These are phyloP conservation scores for Metarhizium album DNA, from an alignment of 2,329 filamentous ascomycete genomes.

Conservation along the genomic window DNA sequence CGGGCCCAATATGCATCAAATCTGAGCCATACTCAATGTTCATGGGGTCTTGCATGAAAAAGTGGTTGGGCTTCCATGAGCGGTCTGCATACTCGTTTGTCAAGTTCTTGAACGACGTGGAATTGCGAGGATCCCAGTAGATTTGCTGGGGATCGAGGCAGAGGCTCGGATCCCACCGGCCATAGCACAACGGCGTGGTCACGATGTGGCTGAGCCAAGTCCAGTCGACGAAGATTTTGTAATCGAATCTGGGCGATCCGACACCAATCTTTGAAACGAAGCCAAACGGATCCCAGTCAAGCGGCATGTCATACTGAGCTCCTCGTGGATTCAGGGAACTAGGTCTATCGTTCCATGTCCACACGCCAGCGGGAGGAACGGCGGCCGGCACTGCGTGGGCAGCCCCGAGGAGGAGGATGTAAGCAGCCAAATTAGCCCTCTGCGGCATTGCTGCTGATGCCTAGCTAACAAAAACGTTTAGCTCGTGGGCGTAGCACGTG, in stretches of 20 bases:
- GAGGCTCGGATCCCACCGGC: slow-evolving; percentile 3
- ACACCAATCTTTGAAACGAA: slow-evolving; percentile 8
- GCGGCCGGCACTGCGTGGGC: slow-evolving; percentile 1
- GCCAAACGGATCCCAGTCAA: slow-evolving; percentile 8
- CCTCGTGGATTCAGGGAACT: neutral
- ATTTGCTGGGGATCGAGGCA: slow-evolving; percentile 8
- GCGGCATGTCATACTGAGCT: slow-evolving; percentile 7
- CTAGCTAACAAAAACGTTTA: neutral
- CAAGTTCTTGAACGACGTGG: slow-evolving; percentile 6
- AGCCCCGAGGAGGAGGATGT: neutral
- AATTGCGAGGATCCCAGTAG: slow-evolving; percentile 9
- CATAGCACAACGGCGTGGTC: slow-evolving; percentile 9
- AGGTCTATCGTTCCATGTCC: neutral
- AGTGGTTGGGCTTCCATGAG: slow-evolving; percentile 12
- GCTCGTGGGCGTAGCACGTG: neutral
- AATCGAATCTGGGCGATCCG: slow-evolving; percentile 7
- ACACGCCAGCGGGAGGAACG: neutral
- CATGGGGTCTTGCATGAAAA: slow-evolving; percentile 10
- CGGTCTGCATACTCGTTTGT: slow-evolving; percentile 6
- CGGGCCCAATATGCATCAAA: slow-evolving; percentile 7
- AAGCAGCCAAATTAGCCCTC: neutral
- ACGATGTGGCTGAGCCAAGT: slow-evolving; percentile 12
- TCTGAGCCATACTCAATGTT: slow-evolving; percentile 10
- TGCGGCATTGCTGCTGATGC: neutral
- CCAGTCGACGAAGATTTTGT: slow-evolving; percentile 12